A percentile compares a stretch with the other conserved stretches of the same genome.
Conservation (phyloP, 768 basidiomycete species). For the Mycena maculata region DNA sequence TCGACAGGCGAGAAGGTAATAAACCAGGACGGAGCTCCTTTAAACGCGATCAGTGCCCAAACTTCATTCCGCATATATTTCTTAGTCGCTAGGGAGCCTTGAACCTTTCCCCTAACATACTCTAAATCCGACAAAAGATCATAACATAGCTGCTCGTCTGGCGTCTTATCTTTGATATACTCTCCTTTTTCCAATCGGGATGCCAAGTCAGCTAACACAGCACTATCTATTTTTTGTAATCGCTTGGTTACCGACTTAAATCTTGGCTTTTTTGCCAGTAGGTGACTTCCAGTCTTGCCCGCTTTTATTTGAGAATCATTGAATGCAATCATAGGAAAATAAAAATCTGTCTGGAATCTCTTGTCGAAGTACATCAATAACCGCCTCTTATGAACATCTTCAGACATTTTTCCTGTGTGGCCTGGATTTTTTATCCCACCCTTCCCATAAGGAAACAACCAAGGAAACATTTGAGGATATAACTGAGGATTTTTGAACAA, state of each 20-base stretch:
- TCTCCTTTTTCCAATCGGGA: constrained; percentile 37
- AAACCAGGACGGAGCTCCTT: constrained; percentile 49
- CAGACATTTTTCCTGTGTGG: background rate
- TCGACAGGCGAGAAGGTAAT: constrained; percentile 52
- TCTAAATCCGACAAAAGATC: too few species aligned
- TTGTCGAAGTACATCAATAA: constrained; percentile 1
- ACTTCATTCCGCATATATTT: constrained; percentile 40
- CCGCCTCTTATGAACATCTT: background rate
- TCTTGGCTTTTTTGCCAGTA: background rate
- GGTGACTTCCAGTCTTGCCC: background rate
- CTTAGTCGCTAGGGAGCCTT: constrained; percentile 39
- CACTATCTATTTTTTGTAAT: background rate
- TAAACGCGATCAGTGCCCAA: constrained; percentile 33
- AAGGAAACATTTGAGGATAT: constrained; percentile 9
- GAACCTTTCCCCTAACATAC: constrained; percentile 42
- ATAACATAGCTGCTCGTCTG: too few species aligned
- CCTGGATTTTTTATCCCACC: background rate
- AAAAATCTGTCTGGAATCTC: background rate
- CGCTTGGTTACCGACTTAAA: background rate
- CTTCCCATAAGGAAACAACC: constrained; percentile 1
- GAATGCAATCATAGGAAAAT: constrained; percentile 12
- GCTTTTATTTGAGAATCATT: constrained; percentile 2
- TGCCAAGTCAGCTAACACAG: background rate
- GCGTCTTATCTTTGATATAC: too few species aligned
- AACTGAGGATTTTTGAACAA: background rate